Evolutionary conservation across 2,329 filamentous ascomycete genomes (phyloP).

Genomic region (Monilinia fructicola): DNA sequence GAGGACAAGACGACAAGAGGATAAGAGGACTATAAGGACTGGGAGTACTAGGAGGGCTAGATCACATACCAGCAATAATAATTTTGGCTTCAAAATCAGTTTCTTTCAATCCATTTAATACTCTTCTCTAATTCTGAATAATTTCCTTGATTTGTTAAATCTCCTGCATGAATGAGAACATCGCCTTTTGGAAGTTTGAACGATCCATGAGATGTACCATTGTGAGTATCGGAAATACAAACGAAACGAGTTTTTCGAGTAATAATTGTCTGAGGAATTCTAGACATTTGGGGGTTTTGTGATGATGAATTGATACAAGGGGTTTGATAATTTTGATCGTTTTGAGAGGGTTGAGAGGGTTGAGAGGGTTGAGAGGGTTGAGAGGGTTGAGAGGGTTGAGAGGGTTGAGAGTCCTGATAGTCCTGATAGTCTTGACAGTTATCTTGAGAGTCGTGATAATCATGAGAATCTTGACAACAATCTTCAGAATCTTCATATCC

Average conservation of each 20-base stretch:
- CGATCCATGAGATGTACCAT: constrained; percentile 50
- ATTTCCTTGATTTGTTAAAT: constrained; percentile 72
- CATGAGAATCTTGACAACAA: neutral
- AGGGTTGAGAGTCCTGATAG: neutral
- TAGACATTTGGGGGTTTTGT: neutral
- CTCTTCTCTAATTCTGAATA: constrained; percentile 59
- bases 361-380: no score
- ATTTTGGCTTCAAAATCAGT: constrained; percentile 69
- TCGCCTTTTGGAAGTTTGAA: constrained; percentile 68
- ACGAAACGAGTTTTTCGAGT: constrained; percentile 61
- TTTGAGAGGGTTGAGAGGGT: neutral
- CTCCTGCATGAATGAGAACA: constrained; percentile 73
- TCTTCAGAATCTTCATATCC: constrained; percentile 1
- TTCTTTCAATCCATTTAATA: constrained; percentile 64
- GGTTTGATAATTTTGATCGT: neutral
- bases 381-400: no score
- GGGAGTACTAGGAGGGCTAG: no score
- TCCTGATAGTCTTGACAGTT: neutral
- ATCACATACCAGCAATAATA: constrained; percentile 60
- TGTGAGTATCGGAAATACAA: constrained; percentile 77
- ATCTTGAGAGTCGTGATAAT: neutral
- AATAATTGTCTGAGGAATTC: neutral
- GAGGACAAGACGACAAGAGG: no score
- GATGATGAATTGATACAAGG: neutral
- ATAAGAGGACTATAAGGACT: no score